Percentiles rank a stretch among this genome's conserved stretches.
These are phyloP conservation scores for Crucibulum laeve DNA, from an alignment of 768 basidiomycete genomes.

Conservation along the genomic window DNA sequence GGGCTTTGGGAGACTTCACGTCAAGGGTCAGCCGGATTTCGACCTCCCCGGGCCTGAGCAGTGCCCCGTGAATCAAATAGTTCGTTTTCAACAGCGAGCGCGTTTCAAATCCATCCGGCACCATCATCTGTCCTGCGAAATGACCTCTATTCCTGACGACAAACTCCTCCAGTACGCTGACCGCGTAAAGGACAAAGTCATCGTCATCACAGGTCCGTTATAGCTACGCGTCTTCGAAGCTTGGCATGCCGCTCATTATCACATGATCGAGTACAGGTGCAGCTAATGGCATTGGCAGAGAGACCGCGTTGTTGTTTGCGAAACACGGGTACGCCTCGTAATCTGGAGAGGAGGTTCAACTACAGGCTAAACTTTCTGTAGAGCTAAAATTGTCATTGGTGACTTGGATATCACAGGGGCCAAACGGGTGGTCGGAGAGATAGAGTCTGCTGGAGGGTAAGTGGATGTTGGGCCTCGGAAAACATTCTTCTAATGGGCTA, in stretches of 20 bases:
- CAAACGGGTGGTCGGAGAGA: conserved; percentile 33
- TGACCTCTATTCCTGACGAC: conserved; percentile 44
- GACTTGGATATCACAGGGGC: conserved; percentile 40
- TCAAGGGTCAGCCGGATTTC: no score
- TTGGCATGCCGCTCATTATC: background rate
- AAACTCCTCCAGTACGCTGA: conserved; percentile 35
- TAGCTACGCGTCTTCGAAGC: background rate
- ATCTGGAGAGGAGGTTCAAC: background rate
- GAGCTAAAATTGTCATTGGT: conserved; percentile 52
- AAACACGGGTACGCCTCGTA: conserved; percentile 35
- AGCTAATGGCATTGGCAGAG: conserved; percentile 50
- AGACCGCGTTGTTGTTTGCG: conserved; percentile 48
- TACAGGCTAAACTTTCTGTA: conserved; percentile 10
- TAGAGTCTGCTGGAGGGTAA: conserved; percentile 39
- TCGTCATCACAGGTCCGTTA: conserved; percentile 46
- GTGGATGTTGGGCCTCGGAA: conserved; percentile 7
- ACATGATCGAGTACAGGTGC: conserved; percentile 27
- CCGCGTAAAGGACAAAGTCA: conserved; percentile 41
- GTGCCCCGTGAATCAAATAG: background rate
- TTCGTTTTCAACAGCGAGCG: background rate
- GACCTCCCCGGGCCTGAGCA: background rate
- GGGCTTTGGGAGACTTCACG: no score
- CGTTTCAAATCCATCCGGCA: background rate
- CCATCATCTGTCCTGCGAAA: conserved; percentile 11
- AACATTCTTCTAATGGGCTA: background rate